Base-by-base conservation (phyloP, 202 grass and related monocot species). In the Carex sylvatica region DNA sequence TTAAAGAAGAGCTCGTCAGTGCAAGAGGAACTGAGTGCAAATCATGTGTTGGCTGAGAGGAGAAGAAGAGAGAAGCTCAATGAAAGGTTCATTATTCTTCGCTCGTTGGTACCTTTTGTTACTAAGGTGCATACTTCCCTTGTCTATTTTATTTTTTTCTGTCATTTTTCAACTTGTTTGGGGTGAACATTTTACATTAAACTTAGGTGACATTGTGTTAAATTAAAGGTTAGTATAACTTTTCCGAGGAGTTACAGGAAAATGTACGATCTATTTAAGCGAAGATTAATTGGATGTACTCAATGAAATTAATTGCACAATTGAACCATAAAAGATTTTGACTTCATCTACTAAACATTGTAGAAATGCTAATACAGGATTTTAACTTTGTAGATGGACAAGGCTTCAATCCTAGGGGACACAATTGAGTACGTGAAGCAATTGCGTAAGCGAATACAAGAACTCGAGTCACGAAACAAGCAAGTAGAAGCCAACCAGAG, bases 401-500 rank as follows among this genome's bases (percentile, higher is more conserved):
- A 91, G 80, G 86, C 92, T 0, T 95, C 92, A 30, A 93, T 98
- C 16, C 83, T 98, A 9, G 91, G 88, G 0, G 92, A 98, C 65
- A 88, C 92, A 20, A 95, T 93, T 47, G 96, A 98, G 73, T 98
- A 95, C 24, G 61, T 98, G 83, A 98, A 95, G 84, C 92, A 98
- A 79, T 83, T 95, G 1, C 79, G 83, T n/a, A 81, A 84, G 0
- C 89, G 75, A 5, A 88, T 98, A 80, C 84, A 95, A 78, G 95
- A 98, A 4, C 95, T 98, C 0, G 95, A 98, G 38, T 74, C 86
- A 10, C 81, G 11, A 23, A 61, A 83, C 61, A 92, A 47, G 80
- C 80, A 77, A 22, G 46, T 84, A 12, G 86, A 84, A 55, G 64
- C 53, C 42, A 36, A 65, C 23, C 65, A 20, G 52, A 82, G 42